Conservation (phyloP, 306 rosid genomes). For the Vigna nakashimae region DNA sequence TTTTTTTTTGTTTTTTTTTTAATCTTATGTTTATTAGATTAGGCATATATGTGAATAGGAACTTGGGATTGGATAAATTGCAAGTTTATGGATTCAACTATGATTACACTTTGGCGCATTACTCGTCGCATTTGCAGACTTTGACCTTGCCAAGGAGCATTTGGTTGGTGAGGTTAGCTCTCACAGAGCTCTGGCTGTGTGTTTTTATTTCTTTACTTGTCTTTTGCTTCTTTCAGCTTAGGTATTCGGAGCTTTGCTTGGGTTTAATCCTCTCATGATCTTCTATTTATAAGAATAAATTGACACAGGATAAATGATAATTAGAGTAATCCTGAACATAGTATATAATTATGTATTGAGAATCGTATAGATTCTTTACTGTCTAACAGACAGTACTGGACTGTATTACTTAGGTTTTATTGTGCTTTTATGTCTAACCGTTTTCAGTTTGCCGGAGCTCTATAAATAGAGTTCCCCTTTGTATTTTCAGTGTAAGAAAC, state of each 20-base stretch:
- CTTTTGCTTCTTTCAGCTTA: constrained; percentile 67
- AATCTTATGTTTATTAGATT: constrained; percentile 32
- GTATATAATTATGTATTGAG: no score
- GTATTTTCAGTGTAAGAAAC: no score
- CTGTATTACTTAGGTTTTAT: no score
- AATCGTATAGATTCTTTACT: no score
- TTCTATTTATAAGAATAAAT: no score
- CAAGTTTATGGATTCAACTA: constrained; percentile 96
- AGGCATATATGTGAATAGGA: constrained; percentile 93
- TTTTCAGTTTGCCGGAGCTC: no score
- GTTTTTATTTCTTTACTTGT: constrained; percentile 37
- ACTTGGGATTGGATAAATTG: constrained; percentile 75
- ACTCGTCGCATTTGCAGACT: constrained; percentile 81
- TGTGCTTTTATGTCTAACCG: no score
- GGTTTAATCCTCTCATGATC: constrained; percentile 22
- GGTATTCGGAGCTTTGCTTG: constrained; percentile 83
- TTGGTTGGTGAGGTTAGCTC: constrained; percentile 85
- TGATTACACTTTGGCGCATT: constrained; percentile 95
- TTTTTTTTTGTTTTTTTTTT: not conserved
- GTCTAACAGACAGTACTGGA: no score
- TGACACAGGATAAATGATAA: no score
- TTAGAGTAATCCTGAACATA: no score
- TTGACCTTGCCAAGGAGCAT: constrained; percentile 87
- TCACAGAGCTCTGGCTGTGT: not conserved
- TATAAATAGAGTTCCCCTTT: no score